phyloP scores from a whole-genome alignment of 2,329 filamentous ascomycete species.

The Scytalidium lignicola region DNA sequence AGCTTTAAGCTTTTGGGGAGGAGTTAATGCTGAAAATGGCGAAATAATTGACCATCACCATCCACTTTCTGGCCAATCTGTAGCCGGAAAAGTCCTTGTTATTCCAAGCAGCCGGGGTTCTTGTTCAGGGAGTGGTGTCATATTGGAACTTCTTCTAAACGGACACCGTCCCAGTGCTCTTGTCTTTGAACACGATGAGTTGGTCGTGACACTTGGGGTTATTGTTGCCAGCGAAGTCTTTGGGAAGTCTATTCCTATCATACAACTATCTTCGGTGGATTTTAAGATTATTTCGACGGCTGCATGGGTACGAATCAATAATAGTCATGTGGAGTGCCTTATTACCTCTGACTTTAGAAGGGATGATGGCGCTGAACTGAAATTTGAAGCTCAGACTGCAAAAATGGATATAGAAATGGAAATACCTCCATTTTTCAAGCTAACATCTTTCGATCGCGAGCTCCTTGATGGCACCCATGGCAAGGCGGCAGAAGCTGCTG shows the following conservation, averaged over 20 bases:
- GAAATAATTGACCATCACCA: too few relatives aligned
- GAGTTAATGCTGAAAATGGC: too few relatives aligned
- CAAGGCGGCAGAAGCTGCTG: slow-evolving; percentile 29
- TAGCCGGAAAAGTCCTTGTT: slow-evolving; percentile 28
- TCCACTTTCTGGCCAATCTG: background rate
- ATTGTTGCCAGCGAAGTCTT: slow-evolving; percentile 39
- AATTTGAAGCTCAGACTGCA: too few relatives aligned
- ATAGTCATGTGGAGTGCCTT: background rate
- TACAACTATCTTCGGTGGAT: slow-evolving; percentile 20
- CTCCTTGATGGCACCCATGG: slow-evolving; percentile 29
- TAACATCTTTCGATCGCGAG: slow-evolving; percentile 18
- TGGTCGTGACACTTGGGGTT: slow-evolving; percentile 41
- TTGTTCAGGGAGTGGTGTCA: slow-evolving; percentile 38
- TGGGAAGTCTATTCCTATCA: slow-evolving; percentile 33
- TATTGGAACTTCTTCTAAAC: slow-evolving; percentile 40
- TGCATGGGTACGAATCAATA: background rate
- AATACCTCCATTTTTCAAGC: slow-evolving; percentile 9
- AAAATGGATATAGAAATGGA: too few relatives aligned
- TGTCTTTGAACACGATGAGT: slow-evolving; percentile 35
- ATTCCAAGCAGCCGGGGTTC: slow-evolving; percentile 42
- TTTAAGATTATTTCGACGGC: slow-evolving; percentile 8
- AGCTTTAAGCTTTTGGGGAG: too few relatives aligned
- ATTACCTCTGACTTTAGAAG: too few relatives aligned
- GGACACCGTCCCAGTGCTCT: slow-evolving; percentile 33
- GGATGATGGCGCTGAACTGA: too few relatives aligned